A percentile compares a stretch with the other conserved stretches of the same genome.
Conservation (phyloP, 202 grass and related monocot species). For the Schoenoplectus triqueter region DNA sequence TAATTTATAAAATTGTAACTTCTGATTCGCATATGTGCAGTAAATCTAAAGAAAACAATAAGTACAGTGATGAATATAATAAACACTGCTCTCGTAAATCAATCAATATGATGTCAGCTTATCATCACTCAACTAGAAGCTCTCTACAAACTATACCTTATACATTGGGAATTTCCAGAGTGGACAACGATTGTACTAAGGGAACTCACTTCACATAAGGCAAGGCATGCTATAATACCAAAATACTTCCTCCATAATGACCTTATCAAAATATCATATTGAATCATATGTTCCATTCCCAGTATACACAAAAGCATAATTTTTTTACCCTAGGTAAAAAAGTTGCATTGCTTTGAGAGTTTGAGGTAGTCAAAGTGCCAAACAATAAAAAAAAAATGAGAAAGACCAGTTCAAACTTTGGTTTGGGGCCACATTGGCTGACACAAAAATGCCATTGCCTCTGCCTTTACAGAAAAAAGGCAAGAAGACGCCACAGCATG, state of each 20-base stretch:
- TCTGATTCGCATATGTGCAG: background rate
- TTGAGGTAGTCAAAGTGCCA: constrained; percentile 30
- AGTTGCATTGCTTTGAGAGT: constrained; percentile 41
- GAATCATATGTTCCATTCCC: constrained; percentile 39
- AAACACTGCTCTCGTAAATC: constrained; percentile 6
- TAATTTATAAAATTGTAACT: too few relatives aligned
- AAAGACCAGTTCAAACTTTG: constrained; percentile 30
- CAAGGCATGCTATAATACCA: constrained; percentile 28
- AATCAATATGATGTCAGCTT: constrained; percentile 29
- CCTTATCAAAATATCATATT: constrained; percentile 40
- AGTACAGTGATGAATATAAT: background rate
- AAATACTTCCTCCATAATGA: constrained; percentile 39
- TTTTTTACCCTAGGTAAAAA: constrained; percentile 13
- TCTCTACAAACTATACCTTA: background rate
- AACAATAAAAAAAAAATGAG: background rate
- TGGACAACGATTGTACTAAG: constrained; percentile 2
- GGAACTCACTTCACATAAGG: constrained; percentile 7
- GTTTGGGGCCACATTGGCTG: constrained; percentile 33
- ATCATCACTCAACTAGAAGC: constrained; percentile 5
- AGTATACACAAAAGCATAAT: constrained; percentile 29
- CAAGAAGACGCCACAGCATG: constrained; percentile 39
- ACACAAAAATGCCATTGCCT: constrained; percentile 23
- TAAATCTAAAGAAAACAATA: background rate
- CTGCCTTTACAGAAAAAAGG: constrained; percentile 36
- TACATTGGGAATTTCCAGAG: constrained; percentile 11